Evolutionary conservation across 108 stramenopile genomes (phyloP), one percentile per base, ranked within the genome.

Genomic region (Nannochloropsis gaditana): DNA sequence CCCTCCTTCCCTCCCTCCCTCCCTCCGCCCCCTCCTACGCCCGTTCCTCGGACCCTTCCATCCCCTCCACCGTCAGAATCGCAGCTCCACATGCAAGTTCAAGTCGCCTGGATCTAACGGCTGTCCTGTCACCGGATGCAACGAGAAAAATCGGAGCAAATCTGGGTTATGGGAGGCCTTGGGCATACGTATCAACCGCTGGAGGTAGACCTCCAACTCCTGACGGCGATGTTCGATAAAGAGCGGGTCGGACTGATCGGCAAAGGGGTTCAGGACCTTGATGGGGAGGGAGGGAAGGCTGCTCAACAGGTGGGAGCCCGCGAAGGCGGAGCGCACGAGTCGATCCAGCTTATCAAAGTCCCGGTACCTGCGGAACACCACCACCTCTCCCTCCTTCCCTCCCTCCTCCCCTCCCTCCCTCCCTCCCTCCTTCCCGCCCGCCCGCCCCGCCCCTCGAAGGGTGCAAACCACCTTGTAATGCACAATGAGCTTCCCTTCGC

Each of bases 321-420:
- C 79, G 44, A 85, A 85, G 21, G 84, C 84, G 2, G 84, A 85
- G 15, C 84, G 79, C 80, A 85, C 84, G 43, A 81, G 79, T 10
- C 84, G 19, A 41, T 85, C 84, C 42, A 85, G 84, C 31, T 85
- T 80, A 19, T 81, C 85, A 17, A 85, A 85, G 11, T 85, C 85
- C 15, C 59, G 59, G 8, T 73, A 73, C 2, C 59, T 15, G 19
- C 59, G 59, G n/a, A 73, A 73, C 5, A 73, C 59, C 19, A 73
- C 59, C 59, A 73, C 59, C 59, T 3, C 59, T n/a, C 59, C 59
- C 4, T 73, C 59, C 59, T 2, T 73, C 8, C 59, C 59, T n/a
- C 19, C n/a, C 59, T 73, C 59, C 59, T 2, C 2, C 31, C 31
- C 31, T 31, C 31, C 59, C 19, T n/a, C 59, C 59, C 15, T n/a